Evolutionary conservation across 1,284 basidiomycete genomes (phyloP).

Genomic region (Athelia sp.): DNA sequence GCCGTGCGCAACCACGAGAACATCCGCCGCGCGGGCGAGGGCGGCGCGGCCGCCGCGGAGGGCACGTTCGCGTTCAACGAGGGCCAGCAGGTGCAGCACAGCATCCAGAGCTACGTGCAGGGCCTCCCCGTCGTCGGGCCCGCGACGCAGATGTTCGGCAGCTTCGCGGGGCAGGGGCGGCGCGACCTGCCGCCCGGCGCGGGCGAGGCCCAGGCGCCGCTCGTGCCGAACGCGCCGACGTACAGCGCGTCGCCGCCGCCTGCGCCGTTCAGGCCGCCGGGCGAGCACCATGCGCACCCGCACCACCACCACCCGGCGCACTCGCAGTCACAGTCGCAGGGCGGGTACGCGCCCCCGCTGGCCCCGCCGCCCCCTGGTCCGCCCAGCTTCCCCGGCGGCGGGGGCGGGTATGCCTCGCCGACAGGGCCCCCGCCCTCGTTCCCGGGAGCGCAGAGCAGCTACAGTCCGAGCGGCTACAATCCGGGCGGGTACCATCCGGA

Average conservation of each 20-base stretch:
- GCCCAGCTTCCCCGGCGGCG: too few species aligned
- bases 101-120: conserved; percentile 39
- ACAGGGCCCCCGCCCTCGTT: conserved; percentile 18
- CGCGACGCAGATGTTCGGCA: conserved; percentile 35
- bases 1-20: conserved; percentile 72
- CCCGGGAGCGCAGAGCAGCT: conserved; percentile 12
- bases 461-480: conserved; percentile 21
- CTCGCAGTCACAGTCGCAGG: conserved; percentile 7
- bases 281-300: background rate
- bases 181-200: conserved; percentile 7
- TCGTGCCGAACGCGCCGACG: background rate
- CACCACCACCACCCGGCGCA: conserved; percentile 6
- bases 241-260: background rate
- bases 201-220: conserved; percentile 3
- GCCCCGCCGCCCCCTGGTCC: too few species aligned
- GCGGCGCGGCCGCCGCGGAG: conserved; percentile 37
- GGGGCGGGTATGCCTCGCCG: conserved; percentile 10
- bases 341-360: conserved; percentile 8
- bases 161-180: conserved; percentile 12
- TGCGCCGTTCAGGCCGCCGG: background rate
- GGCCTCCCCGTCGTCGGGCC: conserved; percentile 47
- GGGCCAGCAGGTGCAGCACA: conserved; percentile 42
- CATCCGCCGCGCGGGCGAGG: conserved; percentile 54
- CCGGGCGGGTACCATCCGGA: background rate
- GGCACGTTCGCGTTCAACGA: conserved; percentile 42